phyloP scores from a whole-genome alignment of 1,284 basidiomycete genomes.

The Singerocomus rubriflavus region DNA sequence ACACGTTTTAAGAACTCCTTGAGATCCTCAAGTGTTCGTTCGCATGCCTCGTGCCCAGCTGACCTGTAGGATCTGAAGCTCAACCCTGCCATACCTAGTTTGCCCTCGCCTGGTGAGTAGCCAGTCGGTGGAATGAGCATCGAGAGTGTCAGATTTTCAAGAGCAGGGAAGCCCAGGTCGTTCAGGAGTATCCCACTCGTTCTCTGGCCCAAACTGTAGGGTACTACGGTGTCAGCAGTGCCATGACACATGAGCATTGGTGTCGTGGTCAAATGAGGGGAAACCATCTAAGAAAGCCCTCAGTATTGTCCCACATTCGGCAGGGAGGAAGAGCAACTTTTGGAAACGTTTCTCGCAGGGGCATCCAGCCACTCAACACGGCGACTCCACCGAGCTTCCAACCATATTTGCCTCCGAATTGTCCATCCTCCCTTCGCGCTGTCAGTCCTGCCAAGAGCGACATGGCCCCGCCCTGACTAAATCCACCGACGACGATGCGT shows the following conservation, averaged over 20 bases:
- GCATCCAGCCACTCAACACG: conserved; percentile 76
- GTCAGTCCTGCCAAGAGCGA: conserved; percentile 72
- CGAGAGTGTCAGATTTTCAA: conserved; percentile 26
- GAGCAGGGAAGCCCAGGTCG: conserved; percentile 45
- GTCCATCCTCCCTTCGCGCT: conserved; percentile 36
- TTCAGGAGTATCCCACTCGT: conserved; percentile 55
- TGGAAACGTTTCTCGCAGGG: conserved; percentile 40
- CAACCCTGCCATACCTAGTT: conserved; percentile 42
- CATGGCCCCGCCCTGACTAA: conserved; percentile 86
- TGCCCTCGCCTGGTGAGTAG: conserved; percentile 24
- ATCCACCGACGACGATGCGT: conserved; percentile 80
- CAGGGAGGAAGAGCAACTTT: conserved; percentile 21
- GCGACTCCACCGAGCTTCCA: conserved; percentile 70
- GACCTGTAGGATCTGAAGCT: conserved; percentile 59
- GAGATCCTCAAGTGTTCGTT: conserved; percentile 58
- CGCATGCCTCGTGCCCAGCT: conserved; percentile 64
- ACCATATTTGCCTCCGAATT: conserved; percentile 31
- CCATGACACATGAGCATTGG: conserved; percentile 91
- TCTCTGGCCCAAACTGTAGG: conserved; percentile 43
- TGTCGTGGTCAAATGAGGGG: conserved; percentile 52
- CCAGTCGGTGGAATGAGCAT: conserved; percentile 23
- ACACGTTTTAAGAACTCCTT: conserved; percentile 57
- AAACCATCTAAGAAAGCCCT: conserved; percentile 46
- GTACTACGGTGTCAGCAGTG: conserved; percentile 71
- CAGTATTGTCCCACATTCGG: conserved; percentile 1